These are phyloP conservation scores for Trichoderma semiorbis DNA, from an alignment of 2,329 filamentous ascomycete species.

Conservation along the genomic window DNA sequence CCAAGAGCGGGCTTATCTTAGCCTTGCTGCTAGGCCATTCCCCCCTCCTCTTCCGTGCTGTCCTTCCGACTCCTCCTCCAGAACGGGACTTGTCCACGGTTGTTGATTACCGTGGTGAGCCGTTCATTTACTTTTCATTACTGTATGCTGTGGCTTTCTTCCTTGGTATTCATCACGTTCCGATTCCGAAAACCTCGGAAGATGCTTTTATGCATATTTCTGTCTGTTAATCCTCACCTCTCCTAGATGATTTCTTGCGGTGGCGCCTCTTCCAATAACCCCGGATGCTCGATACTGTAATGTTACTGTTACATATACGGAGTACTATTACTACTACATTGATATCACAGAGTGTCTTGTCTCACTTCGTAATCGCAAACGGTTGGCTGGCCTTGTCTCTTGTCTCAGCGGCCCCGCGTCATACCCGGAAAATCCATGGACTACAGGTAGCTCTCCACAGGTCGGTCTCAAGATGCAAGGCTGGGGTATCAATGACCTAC, in stretches of 20 bases:
- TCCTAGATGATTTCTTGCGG: background rate
- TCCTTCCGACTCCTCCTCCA: background rate
- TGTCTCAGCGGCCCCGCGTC: background rate
- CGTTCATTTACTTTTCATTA: background rate
- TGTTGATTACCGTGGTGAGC: background rate
- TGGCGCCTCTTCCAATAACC: background rate
- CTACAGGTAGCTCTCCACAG: background rate
- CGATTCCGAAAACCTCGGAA: conserved; percentile 5
- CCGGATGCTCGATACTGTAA: background rate
- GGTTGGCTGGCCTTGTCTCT: background rate
- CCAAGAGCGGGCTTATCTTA: background rate
- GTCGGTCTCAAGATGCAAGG: background rate
- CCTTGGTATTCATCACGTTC: background rate
- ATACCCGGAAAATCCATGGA: background rate
- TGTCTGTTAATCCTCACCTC: background rate
- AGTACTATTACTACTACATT: background rate
- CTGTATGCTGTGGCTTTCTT: background rate
- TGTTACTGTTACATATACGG: background rate
- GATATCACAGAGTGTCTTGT: background rate
- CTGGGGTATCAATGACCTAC: background rate
- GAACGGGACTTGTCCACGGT: conserved; percentile 6
- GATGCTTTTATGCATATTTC: background rate
- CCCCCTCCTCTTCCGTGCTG: background rate
- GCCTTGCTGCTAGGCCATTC: background rate
- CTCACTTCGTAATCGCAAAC: background rate